phyloP scores from a whole-genome alignment of 208 protist genomes.

The Jaenimonas drosophilae region DNA sequence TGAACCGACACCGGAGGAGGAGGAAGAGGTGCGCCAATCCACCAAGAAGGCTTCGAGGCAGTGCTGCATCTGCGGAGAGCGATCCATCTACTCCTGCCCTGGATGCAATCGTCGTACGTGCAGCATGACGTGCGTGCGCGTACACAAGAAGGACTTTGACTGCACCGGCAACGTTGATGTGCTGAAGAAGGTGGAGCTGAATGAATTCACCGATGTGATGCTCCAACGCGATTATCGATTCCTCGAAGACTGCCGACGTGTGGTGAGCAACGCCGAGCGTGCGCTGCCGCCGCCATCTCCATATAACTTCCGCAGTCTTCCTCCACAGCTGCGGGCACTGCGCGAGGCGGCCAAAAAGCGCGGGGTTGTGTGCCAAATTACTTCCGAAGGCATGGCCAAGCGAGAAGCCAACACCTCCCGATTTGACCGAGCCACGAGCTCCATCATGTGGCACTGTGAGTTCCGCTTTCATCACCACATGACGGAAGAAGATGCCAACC shows the following conservation, averaged over 20 bases:
- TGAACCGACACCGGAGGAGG: too few species aligned
- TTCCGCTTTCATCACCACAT: conserved; percentile 46
- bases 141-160: conserved; percentile 53
- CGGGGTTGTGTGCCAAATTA: conserved; percentile 84
- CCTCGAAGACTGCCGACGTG: conserved; percentile 59
- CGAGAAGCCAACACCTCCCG: conserved; percentile 73
- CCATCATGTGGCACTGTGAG: conserved; percentile 74
- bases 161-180: conserved; percentile 57
- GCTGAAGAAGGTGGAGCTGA: conserved; percentile 38
- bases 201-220: conserved; percentile 60
- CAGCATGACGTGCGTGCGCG: conserved; percentile 64
- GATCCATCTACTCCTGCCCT: conserved; percentile 66
- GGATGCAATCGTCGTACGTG: conserved; percentile 62
- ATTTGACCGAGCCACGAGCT: conserved; percentile 55
- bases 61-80: conserved; percentile 63
- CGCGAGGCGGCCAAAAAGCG: conserved; percentile 61
- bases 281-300: conserved; percentile 26
- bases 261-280: conserved; percentile 61
- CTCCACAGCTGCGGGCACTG: conserved; percentile 58
- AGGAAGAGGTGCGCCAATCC: background rate
- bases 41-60: background rate
- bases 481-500: background rate
- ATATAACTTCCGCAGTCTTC: conserved; percentile 58
- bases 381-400: conserved; percentile 77
- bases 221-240: conserved; percentile 78